Evolutionary conservation across 2,329 filamentous ascomycete genomes (phyloP).

Genomic region (Graphilbum ipis-grandicollis): DNA sequence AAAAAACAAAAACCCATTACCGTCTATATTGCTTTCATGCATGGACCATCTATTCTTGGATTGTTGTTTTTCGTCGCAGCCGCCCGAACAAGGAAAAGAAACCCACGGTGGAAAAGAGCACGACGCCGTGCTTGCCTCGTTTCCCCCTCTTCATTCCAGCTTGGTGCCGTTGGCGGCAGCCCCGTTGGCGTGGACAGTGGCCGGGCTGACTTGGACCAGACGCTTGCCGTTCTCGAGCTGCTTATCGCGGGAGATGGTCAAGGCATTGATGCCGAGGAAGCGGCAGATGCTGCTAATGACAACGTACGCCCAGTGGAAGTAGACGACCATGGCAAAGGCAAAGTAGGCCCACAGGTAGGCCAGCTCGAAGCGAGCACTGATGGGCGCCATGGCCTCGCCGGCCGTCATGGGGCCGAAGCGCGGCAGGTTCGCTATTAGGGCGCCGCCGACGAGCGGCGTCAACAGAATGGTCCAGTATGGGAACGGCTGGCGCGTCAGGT

Average conservation of each 20-base stretch:
- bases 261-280: constrained; percentile 82
- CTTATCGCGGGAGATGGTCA: constrained; percentile 62
- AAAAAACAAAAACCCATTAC: neutral
- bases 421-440: constrained; percentile 67
- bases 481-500: constrained; percentile 84
- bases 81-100: too few relatives aligned
- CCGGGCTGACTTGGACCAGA: constrained; percentile 11
- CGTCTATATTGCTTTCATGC: too few relatives aligned
- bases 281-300: constrained; percentile 85
- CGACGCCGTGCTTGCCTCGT: too few relatives aligned
- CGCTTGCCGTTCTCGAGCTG: constrained; percentile 34
- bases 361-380: constrained; percentile 52
- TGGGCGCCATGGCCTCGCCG: constrained; percentile 20
- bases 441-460: constrained; percentile 70
- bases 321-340: constrained; percentile 65
- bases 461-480: constrained; percentile 94
- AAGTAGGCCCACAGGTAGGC: constrained; percentile 77
- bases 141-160: constrained; percentile 12
- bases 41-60: neutral
- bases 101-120: neutral
- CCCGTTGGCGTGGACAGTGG: constrained; percentile 12
- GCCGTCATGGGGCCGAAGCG: constrained; percentile 40
- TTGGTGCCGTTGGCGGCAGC: constrained; percentile 12
- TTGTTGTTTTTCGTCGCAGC: too few relatives aligned
- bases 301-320: constrained; percentile 82